Evolutionary conservation across 306 rosid genomes (phyloP), one percentile per base, ranked within the genome.

Genomic region (Trifolium fragiferum): DNA sequence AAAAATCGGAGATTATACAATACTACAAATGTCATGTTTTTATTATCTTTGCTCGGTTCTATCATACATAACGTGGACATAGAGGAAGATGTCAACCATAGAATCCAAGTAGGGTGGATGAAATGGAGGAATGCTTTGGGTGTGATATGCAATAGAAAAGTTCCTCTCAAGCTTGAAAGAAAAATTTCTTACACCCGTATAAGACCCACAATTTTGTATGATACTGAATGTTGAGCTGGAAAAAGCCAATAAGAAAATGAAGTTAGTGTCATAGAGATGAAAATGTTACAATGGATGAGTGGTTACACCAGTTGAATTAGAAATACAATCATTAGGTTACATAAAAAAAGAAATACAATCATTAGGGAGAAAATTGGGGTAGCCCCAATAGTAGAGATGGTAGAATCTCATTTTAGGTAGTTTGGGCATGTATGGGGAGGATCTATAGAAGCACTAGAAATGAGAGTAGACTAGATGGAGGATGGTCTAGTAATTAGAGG

Each of bases 111-210:
- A 30, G 66, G 35, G 33, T 12, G 38, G 55, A 66, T 43, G 71
- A 66, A 43, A 21, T 66, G 37, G 37, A 66, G 10, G 54, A 43
- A 66, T 21, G 37, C n/a, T 66, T 43, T 23, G 20, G 54, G 55
- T 66, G 54, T 41, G 51, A 19, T 40, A 37, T 16, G 14, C 49
- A 43, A 40, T 40, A 38, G 18, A 43, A 65, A 13, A 35, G 12
- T 65, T 19, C 70, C 33, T 65, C 51, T 40, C 70, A 65, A 65
- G 49, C 50, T 38, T 65, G 32, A 66, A 13, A 18, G 19, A 21
- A 30, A 54, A 7, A 16, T 30, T 14, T 14, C 16, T 15, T 32
- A 60, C 66, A 27, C 66, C 32, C 13, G 13, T 30, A 16, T 30
- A 60, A 8, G 7, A 3, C 19, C 43, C 43, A 27, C 41, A 60